These are phyloP conservation scores for Stylonectria norvegica DNA, from an alignment of 2,329 filamentous ascomycete genomes.

Conservation along the genomic window DNA sequence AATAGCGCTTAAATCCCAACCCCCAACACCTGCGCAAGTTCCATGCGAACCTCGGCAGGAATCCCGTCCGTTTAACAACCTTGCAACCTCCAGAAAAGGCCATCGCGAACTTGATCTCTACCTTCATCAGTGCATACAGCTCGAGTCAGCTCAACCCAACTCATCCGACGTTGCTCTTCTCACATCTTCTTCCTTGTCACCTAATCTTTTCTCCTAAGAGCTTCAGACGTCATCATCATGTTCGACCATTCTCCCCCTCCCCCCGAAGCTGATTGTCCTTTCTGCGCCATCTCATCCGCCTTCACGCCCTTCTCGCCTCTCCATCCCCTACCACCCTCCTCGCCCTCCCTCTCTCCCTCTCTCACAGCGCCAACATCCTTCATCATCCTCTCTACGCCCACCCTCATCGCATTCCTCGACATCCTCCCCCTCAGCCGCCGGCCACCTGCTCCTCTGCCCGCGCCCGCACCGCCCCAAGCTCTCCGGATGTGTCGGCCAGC, in stretches of 20 bases:
- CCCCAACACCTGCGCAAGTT: no score
- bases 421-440: conserved; percentile 82
- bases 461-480: conserved; percentile 75
- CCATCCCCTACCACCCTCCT: conserved; percentile 38
- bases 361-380: conserved; percentile 48
- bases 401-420: conserved; percentile 85
- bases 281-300: conserved; percentile 55
- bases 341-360: conserved; percentile 27
- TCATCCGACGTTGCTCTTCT: no score
- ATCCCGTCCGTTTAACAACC: no score
- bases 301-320: conserved; percentile 48
- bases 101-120: conserved; percentile 4
- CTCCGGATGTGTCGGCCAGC: conserved; percentile 59
- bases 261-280: conserved; percentile 50
- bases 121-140: no score
- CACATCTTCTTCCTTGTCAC: not conserved
- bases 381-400: conserved; percentile 72
- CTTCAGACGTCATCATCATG: conserved; percentile 10
- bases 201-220: not conserved
- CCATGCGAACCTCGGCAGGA: no score
- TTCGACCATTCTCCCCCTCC: conserved; percentile 38
- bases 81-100: no score
- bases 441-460: conserved; percentile 80
- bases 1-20: no score
- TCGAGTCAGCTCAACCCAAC: no score